These are phyloP conservation scores for Neofusicoccum laricinum DNA, from an alignment of 2,329 filamentous ascomycete species.

Conservation along the genomic window DNA sequence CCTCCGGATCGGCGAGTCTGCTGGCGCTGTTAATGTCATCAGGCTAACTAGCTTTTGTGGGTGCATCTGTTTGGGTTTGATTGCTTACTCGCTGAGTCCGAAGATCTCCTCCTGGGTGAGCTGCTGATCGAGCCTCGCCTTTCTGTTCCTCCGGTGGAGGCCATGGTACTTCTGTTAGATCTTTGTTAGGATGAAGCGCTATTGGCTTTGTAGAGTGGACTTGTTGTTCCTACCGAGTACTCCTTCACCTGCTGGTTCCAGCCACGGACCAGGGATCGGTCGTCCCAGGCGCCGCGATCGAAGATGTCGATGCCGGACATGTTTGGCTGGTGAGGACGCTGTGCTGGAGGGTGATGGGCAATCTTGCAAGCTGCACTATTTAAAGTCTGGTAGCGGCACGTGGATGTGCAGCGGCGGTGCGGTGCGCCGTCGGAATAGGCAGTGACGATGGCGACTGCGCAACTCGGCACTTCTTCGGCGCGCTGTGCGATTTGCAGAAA, in stretches of 20 bases:
- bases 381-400: neutral
- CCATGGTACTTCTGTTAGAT: constrained; percentile 36
- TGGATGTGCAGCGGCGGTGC: neutral
- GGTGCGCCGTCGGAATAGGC: neutral
- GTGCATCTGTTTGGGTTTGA: neutral
- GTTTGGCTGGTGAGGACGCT: neutral
- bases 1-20: constrained; percentile 25
- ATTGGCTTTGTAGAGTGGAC: too few species aligned
- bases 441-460: neutral
- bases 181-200: too few species aligned
- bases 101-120: neutral
- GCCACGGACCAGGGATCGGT: constrained; percentile 32
- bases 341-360: neutral
- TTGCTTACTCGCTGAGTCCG: neutral
- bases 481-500: constrained; percentile 21
- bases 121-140: neutral
- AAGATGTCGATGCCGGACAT: constrained; percentile 11
- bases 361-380: neutral
- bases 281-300: constrained; percentile 32
- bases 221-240: constrained; percentile 28
- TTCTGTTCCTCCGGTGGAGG: constrained; percentile 33
- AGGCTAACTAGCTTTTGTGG: neutral
- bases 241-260: constrained; percentile 37
- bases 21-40: constrained; percentile 20
- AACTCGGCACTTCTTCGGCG: constrained; percentile 12